A percentile compares a stretch with the other conserved stretches of the same genome.
These are phyloP conservation scores for Populus hybrid DNA, from an alignment of 441 rosid species.

Conservation along the genomic window DNA sequence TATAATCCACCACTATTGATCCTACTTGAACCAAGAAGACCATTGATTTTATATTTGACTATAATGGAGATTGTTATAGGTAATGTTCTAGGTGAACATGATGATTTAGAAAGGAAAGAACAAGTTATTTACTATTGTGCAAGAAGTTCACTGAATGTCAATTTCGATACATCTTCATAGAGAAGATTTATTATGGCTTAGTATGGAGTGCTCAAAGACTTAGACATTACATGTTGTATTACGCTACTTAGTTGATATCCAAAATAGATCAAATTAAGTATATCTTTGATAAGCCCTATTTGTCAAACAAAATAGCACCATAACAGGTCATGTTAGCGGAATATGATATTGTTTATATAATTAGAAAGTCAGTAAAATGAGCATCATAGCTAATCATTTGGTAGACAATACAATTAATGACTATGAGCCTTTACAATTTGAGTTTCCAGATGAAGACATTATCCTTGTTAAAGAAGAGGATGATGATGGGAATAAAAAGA, in stretches of 20 bases:
- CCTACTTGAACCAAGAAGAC: too few species aligned
- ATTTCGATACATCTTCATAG: background rate
- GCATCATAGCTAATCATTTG: background rate
- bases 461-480: accelerated
- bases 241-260: background rate
- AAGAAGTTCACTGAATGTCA: background rate
- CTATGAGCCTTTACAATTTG: background rate
- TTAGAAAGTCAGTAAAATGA: background rate
- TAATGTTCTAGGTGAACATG: background rate
- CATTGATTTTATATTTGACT: background rate
- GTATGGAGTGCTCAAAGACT: background rate
- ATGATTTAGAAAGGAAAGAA: background rate
- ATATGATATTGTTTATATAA: background rate
- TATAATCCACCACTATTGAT: background rate
- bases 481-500: background rate
- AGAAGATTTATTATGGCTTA: background rate
- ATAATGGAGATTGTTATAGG: background rate
- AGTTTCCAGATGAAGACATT: background rate
- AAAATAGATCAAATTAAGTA: background rate
- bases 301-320: background rate
- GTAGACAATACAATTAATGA: background rate
- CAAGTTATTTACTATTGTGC: background rate
- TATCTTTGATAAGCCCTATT: background rate
- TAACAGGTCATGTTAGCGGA: background rate
- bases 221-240: background rate